Conservation (phyloP, 495 filamentous ascomycete genomes). For the Pyrenula massariospora region DNA sequence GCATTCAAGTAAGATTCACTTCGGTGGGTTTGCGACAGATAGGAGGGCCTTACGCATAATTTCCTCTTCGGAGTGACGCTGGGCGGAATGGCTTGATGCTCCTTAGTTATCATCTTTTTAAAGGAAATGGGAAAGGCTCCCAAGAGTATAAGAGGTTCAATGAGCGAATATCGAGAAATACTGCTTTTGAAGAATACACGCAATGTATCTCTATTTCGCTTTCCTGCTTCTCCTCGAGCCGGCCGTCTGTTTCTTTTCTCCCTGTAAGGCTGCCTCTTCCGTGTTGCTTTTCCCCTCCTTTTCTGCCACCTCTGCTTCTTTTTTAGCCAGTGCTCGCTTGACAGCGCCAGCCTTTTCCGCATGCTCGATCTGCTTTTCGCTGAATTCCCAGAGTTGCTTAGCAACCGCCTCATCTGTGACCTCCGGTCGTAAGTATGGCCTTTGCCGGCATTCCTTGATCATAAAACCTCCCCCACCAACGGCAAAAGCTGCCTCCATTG, state of each 20-base stretch:
- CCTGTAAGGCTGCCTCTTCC: constrained; percentile 5
- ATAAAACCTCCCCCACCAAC: constrained; percentile 56
- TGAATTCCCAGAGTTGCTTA: constrained; percentile 77
- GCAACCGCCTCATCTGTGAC: constrained; percentile 67
- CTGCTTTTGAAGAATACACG: too few relatives aligned
- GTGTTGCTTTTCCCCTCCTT: constrained; percentile 26
- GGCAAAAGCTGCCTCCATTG: constrained; percentile 63
- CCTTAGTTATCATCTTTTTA: too few relatives aligned
- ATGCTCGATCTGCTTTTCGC: constrained; percentile 72
- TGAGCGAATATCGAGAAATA: too few relatives aligned
- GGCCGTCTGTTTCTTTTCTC: constrained; percentile 20
- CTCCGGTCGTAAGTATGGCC: constrained; percentile 57
- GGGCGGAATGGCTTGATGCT: too few relatives aligned
- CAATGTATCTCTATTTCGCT: constrained; percentile 7
- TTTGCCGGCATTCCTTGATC: constrained; percentile 79
- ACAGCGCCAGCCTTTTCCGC: constrained; percentile 72
- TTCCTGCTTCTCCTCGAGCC: constrained; percentile 36
- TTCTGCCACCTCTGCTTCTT: constrained; percentile 42
- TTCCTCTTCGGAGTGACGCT: too few relatives aligned
- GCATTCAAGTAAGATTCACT: too few relatives aligned
- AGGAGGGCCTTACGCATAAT: too few relatives aligned
- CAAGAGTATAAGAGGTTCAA: too few relatives aligned
- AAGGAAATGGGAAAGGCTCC: too few relatives aligned
- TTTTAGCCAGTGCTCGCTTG: constrained; percentile 54
- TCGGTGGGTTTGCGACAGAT: too few relatives aligned